These are phyloP conservation scores for Tetrapisispora taiwanensis DNA, from an alignment of 805 yeast genomes.

Conservation along the genomic window DNA sequence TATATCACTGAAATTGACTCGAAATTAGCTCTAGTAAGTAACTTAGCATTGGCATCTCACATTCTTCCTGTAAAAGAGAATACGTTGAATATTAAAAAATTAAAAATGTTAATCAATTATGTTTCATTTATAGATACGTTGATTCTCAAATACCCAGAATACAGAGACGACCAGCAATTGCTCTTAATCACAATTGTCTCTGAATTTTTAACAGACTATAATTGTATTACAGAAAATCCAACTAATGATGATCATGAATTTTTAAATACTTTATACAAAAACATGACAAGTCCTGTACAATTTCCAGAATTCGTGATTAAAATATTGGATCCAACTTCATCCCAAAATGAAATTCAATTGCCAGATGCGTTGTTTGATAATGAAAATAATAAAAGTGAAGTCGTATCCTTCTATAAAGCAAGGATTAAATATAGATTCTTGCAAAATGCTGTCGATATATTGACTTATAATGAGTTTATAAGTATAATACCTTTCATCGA, in stretches of 20 bases:
- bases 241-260: conserved; percentile 12
- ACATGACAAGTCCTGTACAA: too few relatives aligned
- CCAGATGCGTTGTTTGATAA: neutral
- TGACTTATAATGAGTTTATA: conserved; percentile 18
- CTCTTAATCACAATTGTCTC: conserved; percentile 27
- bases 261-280: conserved; percentile 14
- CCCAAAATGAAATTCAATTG: neutral
- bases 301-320: too few relatives aligned
- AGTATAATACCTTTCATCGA: conserved; percentile 21
- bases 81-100: conserved; percentile 6
- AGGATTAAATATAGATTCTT: conserved; percentile 30
- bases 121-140: conserved; percentile 21
- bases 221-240: conserved; percentile 23
- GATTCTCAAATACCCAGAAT: conserved; percentile 7
- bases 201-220: conserved; percentile 33
- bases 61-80: conserved; percentile 10
- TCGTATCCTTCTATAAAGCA: conserved; percentile 25
- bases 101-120: conserved; percentile 16
- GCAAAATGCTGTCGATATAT: conserved; percentile 23
- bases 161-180: conserved; percentile 6
- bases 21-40: conserved; percentile 38
- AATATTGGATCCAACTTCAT: too few relatives aligned
- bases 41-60: conserved; percentile 35
- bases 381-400: neutral
- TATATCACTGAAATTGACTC: conserved; percentile 29